A percentile compares a stretch with the other conserved stretches of the same genome.
These are phyloP conservation scores for Leptographium galeiforme DNA, from an alignment of 2,329 filamentous ascomycete genomes.

Conservation along the genomic window DNA sequence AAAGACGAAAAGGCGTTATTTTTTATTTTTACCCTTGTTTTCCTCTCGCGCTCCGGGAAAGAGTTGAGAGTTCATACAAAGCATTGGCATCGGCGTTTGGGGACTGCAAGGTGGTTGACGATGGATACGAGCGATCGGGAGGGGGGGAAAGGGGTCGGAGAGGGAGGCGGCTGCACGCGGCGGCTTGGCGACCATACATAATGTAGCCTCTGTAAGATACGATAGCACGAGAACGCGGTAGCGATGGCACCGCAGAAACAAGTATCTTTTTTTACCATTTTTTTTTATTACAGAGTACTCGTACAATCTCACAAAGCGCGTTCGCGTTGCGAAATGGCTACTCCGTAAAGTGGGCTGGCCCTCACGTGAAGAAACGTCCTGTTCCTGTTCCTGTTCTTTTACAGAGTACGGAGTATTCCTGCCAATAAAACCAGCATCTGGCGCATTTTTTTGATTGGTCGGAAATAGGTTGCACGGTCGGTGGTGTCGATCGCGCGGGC, in stretches of 20 bases:
- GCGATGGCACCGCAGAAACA: neutral
- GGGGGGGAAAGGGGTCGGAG: neutral
- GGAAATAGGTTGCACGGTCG: constrained; percentile 1
- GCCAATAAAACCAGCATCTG: neutral
- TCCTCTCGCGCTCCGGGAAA: neutral
- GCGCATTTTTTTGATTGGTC: constrained; percentile 10
- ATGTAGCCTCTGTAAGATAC: neutral
- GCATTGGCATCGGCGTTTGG: constrained; percentile 3
- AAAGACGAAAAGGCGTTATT: neutral
- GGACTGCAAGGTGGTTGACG: neutral
- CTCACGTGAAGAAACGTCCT: neutral
- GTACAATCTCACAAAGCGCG: no score
- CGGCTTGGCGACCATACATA: neutral
- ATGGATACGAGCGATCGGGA: neutral
- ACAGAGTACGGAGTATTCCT: no score
- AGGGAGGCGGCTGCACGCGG: neutral
- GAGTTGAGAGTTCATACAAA: neutral
- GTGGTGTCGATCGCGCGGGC: neutral
- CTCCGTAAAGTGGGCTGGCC: no score
- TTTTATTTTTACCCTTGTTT: neutral
- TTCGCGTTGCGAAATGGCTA: no score
- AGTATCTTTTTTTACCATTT: neutral
- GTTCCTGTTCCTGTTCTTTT: no score
- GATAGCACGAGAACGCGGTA: neutral
- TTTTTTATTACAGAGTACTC: no score